phyloP scores from a whole-genome alignment of 2,329 filamentous ascomycete genomes.

The Pseudogymnoascus sp. region DNA sequence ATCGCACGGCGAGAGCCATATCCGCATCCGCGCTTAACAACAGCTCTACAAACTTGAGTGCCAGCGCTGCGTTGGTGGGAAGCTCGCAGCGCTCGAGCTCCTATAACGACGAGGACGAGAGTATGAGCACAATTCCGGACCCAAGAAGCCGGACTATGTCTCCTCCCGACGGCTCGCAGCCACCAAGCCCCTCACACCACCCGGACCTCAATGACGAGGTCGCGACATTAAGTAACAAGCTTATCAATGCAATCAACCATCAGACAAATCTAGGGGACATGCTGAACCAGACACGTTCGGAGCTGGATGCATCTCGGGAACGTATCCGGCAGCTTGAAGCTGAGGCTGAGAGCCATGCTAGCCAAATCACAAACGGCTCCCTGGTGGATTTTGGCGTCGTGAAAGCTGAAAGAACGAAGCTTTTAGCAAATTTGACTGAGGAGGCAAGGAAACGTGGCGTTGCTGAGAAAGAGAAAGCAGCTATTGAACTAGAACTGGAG shows the following conservation, averaged over 20 bases:
- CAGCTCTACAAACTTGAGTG: not conserved
- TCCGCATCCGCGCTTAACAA: not conserved
- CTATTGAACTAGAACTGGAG: slow-evolving; percentile 88
- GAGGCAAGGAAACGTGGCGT: slow-evolving; percentile 57
- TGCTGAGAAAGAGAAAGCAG: slow-evolving; percentile 71
- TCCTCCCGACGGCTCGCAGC: slow-evolving; percentile 31
- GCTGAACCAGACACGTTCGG: slow-evolving; percentile 70
- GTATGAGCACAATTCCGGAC: slow-evolving; percentile 62
- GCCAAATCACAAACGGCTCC: slow-evolving; percentile 61
- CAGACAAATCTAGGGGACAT: slow-evolving; percentile 88
- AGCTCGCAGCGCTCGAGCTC: not conserved
- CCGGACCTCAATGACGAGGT: slow-evolving; percentile 64
- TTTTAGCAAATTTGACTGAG: slow-evolving; percentile 51
- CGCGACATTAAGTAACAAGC: slow-evolving; percentile 82
- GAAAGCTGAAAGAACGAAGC: slow-evolving; percentile 60
- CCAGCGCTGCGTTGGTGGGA: not conserved
- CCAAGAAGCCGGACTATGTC: slow-evolving; percentile 47
- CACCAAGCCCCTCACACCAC: slow-evolving; percentile 35
- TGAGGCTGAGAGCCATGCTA: slow-evolving; percentile 52
- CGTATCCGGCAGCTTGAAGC: slow-evolving; percentile 61
- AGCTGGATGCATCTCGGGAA: slow-evolving; percentile 65
- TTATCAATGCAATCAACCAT: slow-evolving; percentile 95
- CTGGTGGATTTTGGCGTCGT: slow-evolving; percentile 66
- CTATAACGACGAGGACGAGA: slow-evolving; percentile 44
- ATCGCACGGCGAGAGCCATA: not conserved